A percentile compares a stretch with the other conserved stretches of the same genome.
These are phyloP conservation scores for Phytophthora idaei DNA, from an alignment of 352 stramenopile genomes.

Conservation along the genomic window DNA sequence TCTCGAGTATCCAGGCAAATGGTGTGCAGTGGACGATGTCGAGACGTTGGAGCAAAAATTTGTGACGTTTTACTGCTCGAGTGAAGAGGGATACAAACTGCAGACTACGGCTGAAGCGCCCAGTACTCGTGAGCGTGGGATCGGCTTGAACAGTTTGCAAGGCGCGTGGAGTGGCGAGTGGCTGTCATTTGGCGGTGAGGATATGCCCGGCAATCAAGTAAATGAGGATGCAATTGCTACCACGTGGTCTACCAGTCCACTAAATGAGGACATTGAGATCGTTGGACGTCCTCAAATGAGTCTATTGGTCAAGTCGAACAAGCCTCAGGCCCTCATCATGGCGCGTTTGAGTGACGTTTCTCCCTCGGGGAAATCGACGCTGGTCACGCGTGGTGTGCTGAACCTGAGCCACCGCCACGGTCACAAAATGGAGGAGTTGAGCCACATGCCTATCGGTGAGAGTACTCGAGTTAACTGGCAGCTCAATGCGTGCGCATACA, in stretches of 20 bases:
- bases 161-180: constrained; percentile 58
- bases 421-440: constrained; percentile 36
- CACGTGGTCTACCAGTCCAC: constrained; percentile 30
- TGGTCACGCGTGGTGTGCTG: constrained; percentile 50
- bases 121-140: constrained; percentile 18
- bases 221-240: constrained; percentile 44
- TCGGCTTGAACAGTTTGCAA: constrained; percentile 42
- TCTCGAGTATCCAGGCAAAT: constrained; percentile 48
- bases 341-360: constrained; percentile 52
- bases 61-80: constrained; percentile 37
- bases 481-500: constrained; percentile 57
- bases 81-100: constrained; percentile 18
- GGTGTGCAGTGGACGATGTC: constrained; percentile 39
- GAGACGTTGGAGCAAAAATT: constrained; percentile 41
- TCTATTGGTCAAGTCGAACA: constrained; percentile 41
- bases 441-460: constrained; percentile 41
- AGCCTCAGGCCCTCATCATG: constrained; percentile 45
- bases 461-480: constrained; percentile 34
- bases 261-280: constrained; percentile 40
- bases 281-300: constrained; percentile 47
- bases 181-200: constrained; percentile 54
- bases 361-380: constrained; percentile 44
- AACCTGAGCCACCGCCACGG: constrained; percentile 53
- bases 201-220: constrained; percentile 52
- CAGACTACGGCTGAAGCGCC: not conserved